phyloP scores from a whole-genome alignment of 306 rosid species.

The Sicyos baderoa region DNA sequence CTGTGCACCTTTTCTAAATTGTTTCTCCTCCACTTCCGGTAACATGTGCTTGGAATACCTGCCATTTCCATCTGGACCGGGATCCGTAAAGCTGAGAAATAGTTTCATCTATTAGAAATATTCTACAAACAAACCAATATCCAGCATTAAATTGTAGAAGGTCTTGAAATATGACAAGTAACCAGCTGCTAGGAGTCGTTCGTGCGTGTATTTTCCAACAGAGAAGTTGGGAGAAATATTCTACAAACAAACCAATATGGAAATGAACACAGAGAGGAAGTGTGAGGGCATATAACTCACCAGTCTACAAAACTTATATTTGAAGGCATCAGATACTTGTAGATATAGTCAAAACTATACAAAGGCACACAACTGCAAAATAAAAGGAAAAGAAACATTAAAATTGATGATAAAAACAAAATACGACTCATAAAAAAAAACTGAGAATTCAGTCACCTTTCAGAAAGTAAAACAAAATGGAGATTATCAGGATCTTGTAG shows the following conservation, averaged over 20 bases:
- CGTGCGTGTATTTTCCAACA: neutral
- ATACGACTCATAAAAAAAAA: slow-evolving; percentile 10
- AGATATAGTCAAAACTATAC: slow-evolving; percentile 65
- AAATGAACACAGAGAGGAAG: neutral
- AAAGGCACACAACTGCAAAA: slow-evolving; percentile 73
- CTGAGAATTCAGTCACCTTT: slow-evolving; percentile 46
- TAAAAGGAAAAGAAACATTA: slow-evolving; percentile 22
- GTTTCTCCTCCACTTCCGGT: slow-evolving; percentile 18
- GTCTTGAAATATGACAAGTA: neutral
- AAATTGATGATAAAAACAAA: slow-evolving; percentile 10
- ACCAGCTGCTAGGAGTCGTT: neutral
- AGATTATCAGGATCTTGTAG: slow-evolving; percentile 72
- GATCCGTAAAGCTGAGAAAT: slow-evolving; percentile 21
- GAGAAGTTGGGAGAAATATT: neutral
- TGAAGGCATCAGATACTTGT: slow-evolving; percentile 71
- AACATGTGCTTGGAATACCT: slow-evolving; percentile 21
- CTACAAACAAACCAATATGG: no score
- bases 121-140: slow-evolving; percentile 2
- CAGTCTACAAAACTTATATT: slow-evolving; percentile 86
- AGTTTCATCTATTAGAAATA: slow-evolving; percentile 1
- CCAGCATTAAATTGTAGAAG: neutral
- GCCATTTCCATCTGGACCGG: slow-evolving; percentile 20
- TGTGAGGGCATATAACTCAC: slow-evolving; percentile 31
- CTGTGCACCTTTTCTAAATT: slow-evolving; percentile 20
- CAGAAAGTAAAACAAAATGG: slow-evolving; percentile 86